Evolutionary conservation across 2,329 filamentous ascomycete genomes (phyloP), one percentile per base, ranked within the genome.

Genomic region (Ceratocystis lukuohia): DNA sequence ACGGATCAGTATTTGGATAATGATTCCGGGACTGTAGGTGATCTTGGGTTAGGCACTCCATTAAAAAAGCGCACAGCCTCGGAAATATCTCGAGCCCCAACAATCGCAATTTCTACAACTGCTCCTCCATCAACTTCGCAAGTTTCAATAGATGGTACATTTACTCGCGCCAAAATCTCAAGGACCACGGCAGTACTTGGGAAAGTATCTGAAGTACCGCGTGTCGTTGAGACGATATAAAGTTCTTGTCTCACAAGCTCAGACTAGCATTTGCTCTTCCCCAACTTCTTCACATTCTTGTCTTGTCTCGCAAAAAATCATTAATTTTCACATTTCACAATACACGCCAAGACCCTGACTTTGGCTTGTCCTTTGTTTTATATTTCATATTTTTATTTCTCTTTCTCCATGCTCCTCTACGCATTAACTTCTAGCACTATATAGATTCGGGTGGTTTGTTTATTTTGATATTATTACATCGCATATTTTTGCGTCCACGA

Each of bases 1-100:
- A 77, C 79, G 66, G 82, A 85, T 67, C 70, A 73, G 5, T 72
- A 78, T 50, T 76, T 85, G 6, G 83, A 85, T 17, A 65, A 66
- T 10, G 68, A 66, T 15, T 50, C 59, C n/a, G 66, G 67, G 4
- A 64, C 64, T 28, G 66, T 65, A 5, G 66, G 66, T 50, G 65
- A 66, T 50, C 61, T 66, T 20, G 62, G 65, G 8, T 33, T 66
- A 20, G 37, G 41, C 30, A 45, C 45, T 10, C 67, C 67, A 15
- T 53, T 66, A 28, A 71, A 75, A 66, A 85, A 85, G 72, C 77
- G 82, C 45, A 75, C 77, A 28, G 77, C 80, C 56, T 79, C 80
- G 10, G 80, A 84, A 69, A 81, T 84, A 61, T 79, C 81, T 6
- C 76, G 78, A 53, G 76, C 78, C 3, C 74, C 63, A 41, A 59